These are phyloP conservation scores for Acer negundo DNA, from an alignment of 345 rosid genomes.

Conservation along the genomic window DNA sequence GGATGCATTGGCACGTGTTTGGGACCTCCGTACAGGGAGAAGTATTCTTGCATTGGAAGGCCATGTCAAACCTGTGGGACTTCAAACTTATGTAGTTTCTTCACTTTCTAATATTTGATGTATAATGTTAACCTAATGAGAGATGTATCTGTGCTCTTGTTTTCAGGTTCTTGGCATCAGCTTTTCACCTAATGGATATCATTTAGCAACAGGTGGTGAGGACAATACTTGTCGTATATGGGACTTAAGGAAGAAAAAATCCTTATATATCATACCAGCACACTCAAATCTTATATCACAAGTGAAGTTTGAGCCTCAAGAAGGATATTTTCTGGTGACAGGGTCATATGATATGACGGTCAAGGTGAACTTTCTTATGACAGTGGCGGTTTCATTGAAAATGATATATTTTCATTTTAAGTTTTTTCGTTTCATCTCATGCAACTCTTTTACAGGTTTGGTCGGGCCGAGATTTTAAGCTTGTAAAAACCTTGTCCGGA, in stretches of 20 bases:
- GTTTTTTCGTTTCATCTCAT: slow-evolving; percentile 24
- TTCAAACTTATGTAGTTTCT: background rate
- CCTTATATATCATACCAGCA: slow-evolving; percentile 80
- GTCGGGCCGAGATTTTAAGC: slow-evolving; percentile 93
- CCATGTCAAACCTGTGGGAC: slow-evolving; percentile 86
- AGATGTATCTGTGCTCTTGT: slow-evolving; percentile 17
- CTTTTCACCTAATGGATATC: slow-evolving; percentile 98
- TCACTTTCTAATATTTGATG: slow-evolving; percentile 3
- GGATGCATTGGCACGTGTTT: slow-evolving; percentile 90
- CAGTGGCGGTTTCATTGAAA: background rate
- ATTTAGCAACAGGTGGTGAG: slow-evolving; percentile 94
- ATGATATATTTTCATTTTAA: slow-evolving; percentile 11
- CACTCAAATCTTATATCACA: slow-evolving; percentile 91
- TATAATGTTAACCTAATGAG: background rate
- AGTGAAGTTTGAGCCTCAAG: slow-evolving; percentile 95
- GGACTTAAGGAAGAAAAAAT: slow-evolving; percentile 92
- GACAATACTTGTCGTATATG: slow-evolving; percentile 95
- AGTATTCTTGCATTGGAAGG: slow-evolving; percentile 88
- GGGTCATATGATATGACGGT: slow-evolving; percentile 93
- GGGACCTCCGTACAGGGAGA: slow-evolving; percentile 98
- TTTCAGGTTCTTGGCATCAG: slow-evolving; percentile 78
- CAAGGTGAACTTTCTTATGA: slow-evolving; percentile 51
- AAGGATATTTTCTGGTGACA: slow-evolving; percentile 86
- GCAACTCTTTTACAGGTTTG: slow-evolving; percentile 59
- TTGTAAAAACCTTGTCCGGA: slow-evolving; percentile 68